These are phyloP conservation scores for Eimeria necatrix DNA, from an alignment of 169 alveolate species.

Conservation along the genomic window DNA sequence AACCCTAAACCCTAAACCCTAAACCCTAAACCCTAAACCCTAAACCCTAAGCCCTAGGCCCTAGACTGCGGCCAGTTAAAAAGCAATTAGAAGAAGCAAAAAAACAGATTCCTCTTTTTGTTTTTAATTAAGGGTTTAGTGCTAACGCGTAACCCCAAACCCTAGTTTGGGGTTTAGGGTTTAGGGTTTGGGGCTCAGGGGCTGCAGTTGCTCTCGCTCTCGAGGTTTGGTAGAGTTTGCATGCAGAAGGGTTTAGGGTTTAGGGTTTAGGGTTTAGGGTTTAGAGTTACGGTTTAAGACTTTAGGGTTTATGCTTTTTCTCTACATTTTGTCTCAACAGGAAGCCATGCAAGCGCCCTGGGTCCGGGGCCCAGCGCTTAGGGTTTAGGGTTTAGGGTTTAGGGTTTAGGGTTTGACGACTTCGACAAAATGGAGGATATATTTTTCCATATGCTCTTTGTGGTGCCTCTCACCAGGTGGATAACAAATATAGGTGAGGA, in stretches of 20 bases:
- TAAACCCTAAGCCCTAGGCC: background rate
- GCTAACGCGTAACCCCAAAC: background rate
- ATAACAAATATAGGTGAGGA: slow-evolving; percentile 41
- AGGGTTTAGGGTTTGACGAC: background rate
- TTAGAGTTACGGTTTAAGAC: background rate
- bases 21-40: slow-evolving; percentile 8
- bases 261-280: slow-evolving; percentile 19
- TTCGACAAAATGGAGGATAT: slow-evolving; percentile 53
- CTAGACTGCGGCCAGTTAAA: background rate
- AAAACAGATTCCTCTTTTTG: background rate
- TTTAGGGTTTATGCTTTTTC: slow-evolving; percentile 5
- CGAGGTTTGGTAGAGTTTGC: background rate
- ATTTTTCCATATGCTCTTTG: slow-evolving; percentile 66
- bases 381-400: slow-evolving; percentile 13
- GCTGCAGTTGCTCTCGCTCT: background rate
- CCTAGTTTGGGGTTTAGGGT: slow-evolving; percentile 25
- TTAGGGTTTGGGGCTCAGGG: slow-evolving; percentile 18
- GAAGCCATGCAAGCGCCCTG: background rate
- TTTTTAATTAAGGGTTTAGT: background rate
- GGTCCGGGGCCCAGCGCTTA: background rate
- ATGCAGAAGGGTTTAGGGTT: slow-evolving; percentile 14
- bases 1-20: slow-evolving; percentile 45
- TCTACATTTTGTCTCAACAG: background rate
- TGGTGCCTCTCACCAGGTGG: slow-evolving; percentile 74
- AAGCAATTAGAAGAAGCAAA: background rate